Evolutionary conservation across 148 eudicot species (phyloP).

Genomic region (Fagopyrum tataricum): DNA sequence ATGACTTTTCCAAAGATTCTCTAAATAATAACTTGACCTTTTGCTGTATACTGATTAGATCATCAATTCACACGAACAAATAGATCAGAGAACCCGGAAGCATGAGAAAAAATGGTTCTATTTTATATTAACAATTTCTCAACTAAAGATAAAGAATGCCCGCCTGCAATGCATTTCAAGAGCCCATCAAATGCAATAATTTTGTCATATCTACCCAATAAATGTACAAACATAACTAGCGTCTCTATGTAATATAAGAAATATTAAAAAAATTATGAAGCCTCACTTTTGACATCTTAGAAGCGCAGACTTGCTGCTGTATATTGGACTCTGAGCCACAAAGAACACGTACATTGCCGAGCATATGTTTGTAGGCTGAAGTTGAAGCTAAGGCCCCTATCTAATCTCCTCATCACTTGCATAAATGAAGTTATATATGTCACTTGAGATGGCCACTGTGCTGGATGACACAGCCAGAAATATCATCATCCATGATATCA

Average conservation of each 20-base stretch:
- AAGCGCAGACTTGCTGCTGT: background rate
- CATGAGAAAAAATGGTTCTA: background rate
- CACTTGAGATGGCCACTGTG: conserved; percentile 65
- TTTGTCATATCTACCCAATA: conserved; percentile 1
- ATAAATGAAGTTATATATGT: conserved; percentile 44
- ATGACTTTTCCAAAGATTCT: background rate
- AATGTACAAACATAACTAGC: background rate
- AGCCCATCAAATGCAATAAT: background rate
- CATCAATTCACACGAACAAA: background rate
- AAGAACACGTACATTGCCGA: background rate
- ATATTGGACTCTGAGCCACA: background rate
- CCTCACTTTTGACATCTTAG: background rate
- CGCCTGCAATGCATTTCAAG: background rate
- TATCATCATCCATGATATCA: conserved; percentile 67
- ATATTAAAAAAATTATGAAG: background rate
- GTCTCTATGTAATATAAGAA: conserved; percentile 1
- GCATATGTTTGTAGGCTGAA: background rate
- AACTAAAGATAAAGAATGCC: background rate
- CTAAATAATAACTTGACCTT: background rate
- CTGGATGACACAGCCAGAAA: conserved; percentile 65
- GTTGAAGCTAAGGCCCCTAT: background rate
- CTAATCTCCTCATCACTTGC: conserved; percentile 18
- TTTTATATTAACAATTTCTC: background rate
- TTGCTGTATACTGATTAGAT: background rate
- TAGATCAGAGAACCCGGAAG: background rate